Base-by-base conservation (phyloP, 192 early-diverging fungal genomes). In the Coemansia sp. region DNA sequence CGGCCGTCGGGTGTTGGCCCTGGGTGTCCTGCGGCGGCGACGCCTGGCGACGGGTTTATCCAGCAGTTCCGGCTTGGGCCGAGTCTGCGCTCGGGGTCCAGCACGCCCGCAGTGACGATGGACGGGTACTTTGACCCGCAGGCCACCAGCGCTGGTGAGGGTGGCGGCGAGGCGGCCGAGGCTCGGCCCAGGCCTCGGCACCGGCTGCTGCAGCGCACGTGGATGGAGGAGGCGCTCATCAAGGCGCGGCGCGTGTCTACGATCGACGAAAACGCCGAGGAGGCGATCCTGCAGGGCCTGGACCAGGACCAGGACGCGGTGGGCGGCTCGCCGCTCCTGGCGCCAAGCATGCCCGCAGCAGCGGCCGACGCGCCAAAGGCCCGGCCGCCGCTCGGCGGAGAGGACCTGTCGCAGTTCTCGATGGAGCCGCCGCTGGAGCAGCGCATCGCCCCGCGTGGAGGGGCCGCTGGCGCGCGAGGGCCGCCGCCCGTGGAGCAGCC, bases 51-150 rank as follows among this genome's bases (percentile, higher is more conserved):
- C 10, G 78, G 72, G 6, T 78, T 72, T 57, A 68, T 83, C 14
- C 81, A 83, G 66, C 81, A 83, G 66, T 83, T 83, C 68, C 72
- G 76, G 1, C 72, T 83, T n/a, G 81, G 75, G 1, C 81, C 81
- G 33, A 78, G 76, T 60, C 25, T 69, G 67, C 59, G 67, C 34
- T 78, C 81, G 0, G 81, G 76, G 2, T 72, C 81, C 16, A 66
- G 50, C 18, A 78, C 81, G 37, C 81, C 81, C 9, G 76, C 81
- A 0, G 81, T 83, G 38, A 78, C 81, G 0, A 78, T 83, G 75
- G 81, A 83, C 31, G 81, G 81, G 25, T 83, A 83, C 60, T 83
- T 83, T 78, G 55, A 72, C 55, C 75, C 76, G 5, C 58, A 71
- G 20, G 50, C 21, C 21, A 34, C 41, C 16, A 34, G 6, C n/a